A percentile compares a stretch with the other conserved stretches of the same genome.
These are phyloP conservation scores for Phytopythium montanum DNA, from an alignment of 352 stramenopile genomes.

Conservation along the genomic window DNA sequence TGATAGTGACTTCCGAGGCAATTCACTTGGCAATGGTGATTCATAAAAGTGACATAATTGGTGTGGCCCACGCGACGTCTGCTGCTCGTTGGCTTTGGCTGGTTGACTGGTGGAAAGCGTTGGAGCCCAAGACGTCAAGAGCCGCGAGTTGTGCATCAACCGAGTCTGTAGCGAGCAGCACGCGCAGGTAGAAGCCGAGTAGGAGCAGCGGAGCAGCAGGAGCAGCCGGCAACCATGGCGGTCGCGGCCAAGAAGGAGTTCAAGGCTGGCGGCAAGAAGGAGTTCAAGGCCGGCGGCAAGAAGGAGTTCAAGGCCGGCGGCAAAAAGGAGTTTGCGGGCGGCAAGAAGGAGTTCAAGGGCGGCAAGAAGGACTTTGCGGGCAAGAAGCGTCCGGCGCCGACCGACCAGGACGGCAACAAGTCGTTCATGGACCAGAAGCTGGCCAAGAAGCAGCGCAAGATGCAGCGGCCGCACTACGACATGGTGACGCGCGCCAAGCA, in stretches of 20 bases:
- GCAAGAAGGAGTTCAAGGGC: slow-evolving; percentile 19
- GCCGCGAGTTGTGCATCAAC: background rate
- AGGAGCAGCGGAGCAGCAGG: background rate
- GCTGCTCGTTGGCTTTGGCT: background rate
- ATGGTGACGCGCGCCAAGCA: slow-evolving; percentile 92
- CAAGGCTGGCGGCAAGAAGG: slow-evolving; percentile 10
- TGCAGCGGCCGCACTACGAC: slow-evolving; percentile 92
- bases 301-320: slow-evolving; percentile 15
- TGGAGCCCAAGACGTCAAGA: background rate
- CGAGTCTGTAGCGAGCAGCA: background rate
- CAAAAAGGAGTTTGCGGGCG: background rate
- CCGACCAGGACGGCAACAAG: slow-evolving; percentile 67
- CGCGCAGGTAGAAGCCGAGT: background rate
- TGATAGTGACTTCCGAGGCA: too few species aligned
- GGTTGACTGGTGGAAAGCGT: slow-evolving; percentile 7
- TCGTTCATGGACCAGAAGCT: slow-evolving; percentile 85
- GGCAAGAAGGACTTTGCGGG: slow-evolving; percentile 22
- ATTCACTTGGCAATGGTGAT: too few species aligned
- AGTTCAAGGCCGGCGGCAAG: slow-evolving; percentile 8
- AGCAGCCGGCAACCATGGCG: slow-evolving; percentile 17
- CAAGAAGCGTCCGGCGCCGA: slow-evolving; percentile 60
- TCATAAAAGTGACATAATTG: background rate
- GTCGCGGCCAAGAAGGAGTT: slow-evolving; percentile 20
- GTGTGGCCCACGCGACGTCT: background rate
- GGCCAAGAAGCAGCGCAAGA: slow-evolving; percentile 93